These are phyloP conservation scores for Quercus parvula DNA, from an alignment of 306 rosid species.

Conservation along the genomic window DNA sequence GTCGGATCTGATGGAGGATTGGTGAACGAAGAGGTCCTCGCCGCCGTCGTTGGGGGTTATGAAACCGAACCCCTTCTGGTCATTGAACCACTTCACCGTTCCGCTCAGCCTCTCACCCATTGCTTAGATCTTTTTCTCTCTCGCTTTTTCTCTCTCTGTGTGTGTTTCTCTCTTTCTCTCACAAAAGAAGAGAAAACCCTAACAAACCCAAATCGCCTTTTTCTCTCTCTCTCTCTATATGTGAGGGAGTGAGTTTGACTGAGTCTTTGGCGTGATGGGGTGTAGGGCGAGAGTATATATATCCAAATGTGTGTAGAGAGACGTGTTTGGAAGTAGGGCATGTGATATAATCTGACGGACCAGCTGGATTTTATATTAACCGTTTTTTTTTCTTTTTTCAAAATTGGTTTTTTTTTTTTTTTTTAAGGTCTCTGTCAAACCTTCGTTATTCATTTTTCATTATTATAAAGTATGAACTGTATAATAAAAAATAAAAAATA, in stretches of 20 bases:
- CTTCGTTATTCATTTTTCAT: no score
- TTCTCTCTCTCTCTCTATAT: background rate
- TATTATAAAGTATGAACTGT: no score
- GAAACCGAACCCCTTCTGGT: slow-evolving; percentile 84
- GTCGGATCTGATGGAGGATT: slow-evolving; percentile 67
- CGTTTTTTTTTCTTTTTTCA: no score
- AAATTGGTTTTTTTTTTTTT: no score
- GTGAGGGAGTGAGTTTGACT: background rate
- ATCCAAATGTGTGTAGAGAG: background rate
- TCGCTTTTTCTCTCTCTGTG: no score
- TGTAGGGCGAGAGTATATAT: background rate
- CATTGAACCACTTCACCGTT: slow-evolving; percentile 92
- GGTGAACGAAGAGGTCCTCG: slow-evolving; percentile 83
- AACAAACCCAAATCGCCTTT: background rate
- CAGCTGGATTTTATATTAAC: no score
- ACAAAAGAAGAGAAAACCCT: slow-evolving; percentile 5
- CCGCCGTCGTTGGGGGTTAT: slow-evolving; percentile 77
- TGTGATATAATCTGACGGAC: no score
- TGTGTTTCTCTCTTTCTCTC: background rate
- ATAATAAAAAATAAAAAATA: no score
- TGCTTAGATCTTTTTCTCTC: background rate
- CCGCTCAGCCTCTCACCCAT: slow-evolving; percentile 61
- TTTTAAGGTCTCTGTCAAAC: no score
- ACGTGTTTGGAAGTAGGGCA: no score
- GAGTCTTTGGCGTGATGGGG: background rate